Conservation (phyloP, 2,329 filamentous ascomycete genomes). For the Grosmannia clavigera region DNA sequence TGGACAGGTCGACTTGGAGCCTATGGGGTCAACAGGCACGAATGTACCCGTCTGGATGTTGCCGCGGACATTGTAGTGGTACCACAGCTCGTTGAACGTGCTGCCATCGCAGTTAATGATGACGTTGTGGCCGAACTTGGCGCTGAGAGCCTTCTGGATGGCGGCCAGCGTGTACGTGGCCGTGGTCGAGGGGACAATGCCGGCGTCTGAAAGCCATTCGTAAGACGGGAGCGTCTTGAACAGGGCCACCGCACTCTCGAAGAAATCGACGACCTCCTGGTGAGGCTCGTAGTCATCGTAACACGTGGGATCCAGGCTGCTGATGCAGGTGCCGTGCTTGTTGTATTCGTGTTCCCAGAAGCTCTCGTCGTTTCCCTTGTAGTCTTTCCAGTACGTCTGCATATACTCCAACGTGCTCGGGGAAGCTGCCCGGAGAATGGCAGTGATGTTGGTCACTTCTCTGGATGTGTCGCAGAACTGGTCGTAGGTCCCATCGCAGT, state of each 20-base stretch:
- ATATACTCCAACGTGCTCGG: slow-evolving; percentile 51
- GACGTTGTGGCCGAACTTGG: slow-evolving; percentile 42
- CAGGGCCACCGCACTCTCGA: slow-evolving; percentile 45
- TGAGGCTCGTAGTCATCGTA: slow-evolving; percentile 45
- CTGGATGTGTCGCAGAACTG: slow-evolving; percentile 55
- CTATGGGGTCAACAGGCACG: slow-evolving; percentile 40
- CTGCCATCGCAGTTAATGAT: slow-evolving; percentile 44
- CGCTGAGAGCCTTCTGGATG: slow-evolving; percentile 37
- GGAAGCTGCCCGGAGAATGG: slow-evolving; percentile 36
- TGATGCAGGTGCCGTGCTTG: slow-evolving; percentile 58
- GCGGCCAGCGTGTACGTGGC: slow-evolving; percentile 42
- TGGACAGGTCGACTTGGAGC: slow-evolving; percentile 51
- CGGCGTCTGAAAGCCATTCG: slow-evolving; percentile 38
- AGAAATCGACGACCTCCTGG: slow-evolving; percentile 51
- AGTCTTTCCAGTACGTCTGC: slow-evolving; percentile 53
- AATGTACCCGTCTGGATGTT: slow-evolving; percentile 36
- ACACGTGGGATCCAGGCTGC: slow-evolving; percentile 52
- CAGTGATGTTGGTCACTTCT: slow-evolving; percentile 54
- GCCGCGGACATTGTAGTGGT: slow-evolving; percentile 44
- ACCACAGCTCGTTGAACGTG: slow-evolving; percentile 51
- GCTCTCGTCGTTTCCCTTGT: slow-evolving; percentile 39
- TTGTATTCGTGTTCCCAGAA: slow-evolving; percentile 58
- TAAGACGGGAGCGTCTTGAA: slow-evolving; percentile 47
- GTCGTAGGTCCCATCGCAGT: slow-evolving; percentile 44
- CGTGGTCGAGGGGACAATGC: slow-evolving; percentile 45